Evolutionary conservation across 805 yeast species (phyloP), one percentile per base, ranked within the genome.

Genomic region (Pachysolen tannophilus): DNA sequence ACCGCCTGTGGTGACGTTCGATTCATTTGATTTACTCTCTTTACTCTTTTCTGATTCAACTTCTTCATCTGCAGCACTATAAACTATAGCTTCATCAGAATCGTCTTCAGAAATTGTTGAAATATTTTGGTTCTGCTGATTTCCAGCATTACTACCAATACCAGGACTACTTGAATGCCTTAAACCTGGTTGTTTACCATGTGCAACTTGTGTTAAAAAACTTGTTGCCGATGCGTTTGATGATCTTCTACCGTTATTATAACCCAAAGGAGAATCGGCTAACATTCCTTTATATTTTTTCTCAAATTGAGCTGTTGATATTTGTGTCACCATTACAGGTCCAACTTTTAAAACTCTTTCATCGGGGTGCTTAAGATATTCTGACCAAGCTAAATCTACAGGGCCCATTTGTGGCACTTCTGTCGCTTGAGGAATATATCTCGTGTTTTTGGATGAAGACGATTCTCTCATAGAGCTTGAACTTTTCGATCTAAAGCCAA

Each of bases 321-420:
- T 58, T 33, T 61, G 56, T 5, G 62, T 55, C 2, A 72, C 69
- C 26, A 61, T 58, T 4, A 76, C 66, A 20, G 74, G 69, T 1
- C 82, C 84, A 20, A 67, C 67, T 41, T 67, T 72, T 32, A 78
- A 38, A 1, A 81, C 66, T 38, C 86, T 61, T 47, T 82, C 92
- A 33, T 77, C 76, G 1, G 65, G 55, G 46, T 69, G 72, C 16
- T 54, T 58, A 42, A 82, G 55, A 46, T 60, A 76, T 26, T 63
- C 60, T 5, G 63, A 62, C 82, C 85, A 81, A 13, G 75, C 72
- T 27, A 67, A 51, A 48, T 81, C 87, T 6, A 75, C 45, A 11
- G 70, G 61, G 2, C 72, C 62, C 55, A 72, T 52, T 7, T 78
- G 70, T 0, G 72, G 59, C 0, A 69, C 56, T 13, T 64, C 61